A percentile compares a stretch with the other conserved stretches of the same genome.
These are phyloP conservation scores for Schwanniomyces occidentalis DNA, from an alignment of 805 yeast species.

Conservation along the genomic window DNA sequence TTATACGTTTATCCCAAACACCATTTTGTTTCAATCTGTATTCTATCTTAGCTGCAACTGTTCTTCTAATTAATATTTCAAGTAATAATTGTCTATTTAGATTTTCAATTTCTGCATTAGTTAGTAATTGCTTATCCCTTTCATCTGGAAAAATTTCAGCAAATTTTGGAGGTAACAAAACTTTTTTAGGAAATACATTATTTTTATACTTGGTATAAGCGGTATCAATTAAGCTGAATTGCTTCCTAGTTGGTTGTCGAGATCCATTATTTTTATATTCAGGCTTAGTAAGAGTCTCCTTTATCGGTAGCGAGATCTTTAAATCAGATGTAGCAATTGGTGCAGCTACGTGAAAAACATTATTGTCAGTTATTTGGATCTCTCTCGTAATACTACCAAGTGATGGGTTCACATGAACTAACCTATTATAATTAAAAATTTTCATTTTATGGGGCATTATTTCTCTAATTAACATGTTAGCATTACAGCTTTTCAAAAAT, in stretches of 20 bases:
- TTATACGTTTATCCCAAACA: too few species aligned
- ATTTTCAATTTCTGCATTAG: constrained; percentile 24
- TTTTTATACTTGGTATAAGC: constrained; percentile 29
- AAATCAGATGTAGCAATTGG: background rate
- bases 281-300: constrained; percentile 15
- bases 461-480: constrained; percentile 23
- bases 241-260: background rate
- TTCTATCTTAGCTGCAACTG: constrained; percentile 42
- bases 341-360: constrained; percentile 2
- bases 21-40: constrained; percentile 29
- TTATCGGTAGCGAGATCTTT: constrained; percentile 16
- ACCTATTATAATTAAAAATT: constrained; percentile 20
- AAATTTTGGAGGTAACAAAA: constrained; percentile 25
- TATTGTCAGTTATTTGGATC: constrained; percentile 5
- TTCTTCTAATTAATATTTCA: constrained; percentile 40
- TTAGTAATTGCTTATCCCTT: constrained; percentile 19
- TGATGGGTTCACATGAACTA: constrained; percentile 16
- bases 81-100: constrained; percentile 32
- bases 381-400: background rate
- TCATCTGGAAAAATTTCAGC: constrained; percentile 31
- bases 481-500: constrained; percentile 19
- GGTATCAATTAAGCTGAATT: constrained; percentile 15
- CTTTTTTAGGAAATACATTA: constrained; percentile 22
- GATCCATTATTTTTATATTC: constrained; percentile 2
- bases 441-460: constrained; percentile 30